phyloP scores from a whole-genome alignment of 345 rosid genomes.

The Punica granatum region DNA sequence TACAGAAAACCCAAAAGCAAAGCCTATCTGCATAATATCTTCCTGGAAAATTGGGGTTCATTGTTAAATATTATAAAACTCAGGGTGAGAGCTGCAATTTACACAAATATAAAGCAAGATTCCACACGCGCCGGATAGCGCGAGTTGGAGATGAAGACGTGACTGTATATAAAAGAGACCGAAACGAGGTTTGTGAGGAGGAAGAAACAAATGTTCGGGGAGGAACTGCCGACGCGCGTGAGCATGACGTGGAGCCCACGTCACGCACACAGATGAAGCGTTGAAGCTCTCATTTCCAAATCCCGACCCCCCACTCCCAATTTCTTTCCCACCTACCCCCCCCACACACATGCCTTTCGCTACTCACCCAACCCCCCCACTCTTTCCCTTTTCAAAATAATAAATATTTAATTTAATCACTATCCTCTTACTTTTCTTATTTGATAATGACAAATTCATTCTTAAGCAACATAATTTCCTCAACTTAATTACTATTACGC shows the following conservation, averaged over 20 bases:
- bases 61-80: too few species aligned
- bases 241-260: constrained; percentile 7
- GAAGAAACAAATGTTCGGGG: not conserved
- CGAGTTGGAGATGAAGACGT: too few species aligned
- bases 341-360: constrained; percentile 1
- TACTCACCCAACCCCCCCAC: constrained; percentile 11
- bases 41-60: too few species aligned
- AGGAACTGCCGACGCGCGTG: constrained; percentile 3
- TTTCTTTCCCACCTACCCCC: constrained; percentile 6
- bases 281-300: not conserved
- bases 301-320: too few species aligned
- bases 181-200: not conserved
- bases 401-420: too few species aligned
- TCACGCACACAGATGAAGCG: not conserved
- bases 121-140: too few species aligned
- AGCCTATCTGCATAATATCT: too few species aligned
- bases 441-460: not conserved
- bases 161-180: too few species aligned
- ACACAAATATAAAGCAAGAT: too few species aligned
- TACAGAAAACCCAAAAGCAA: too few species aligned
- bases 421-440: not conserved
- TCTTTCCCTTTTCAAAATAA: not conserved
- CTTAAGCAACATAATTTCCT: not conserved
- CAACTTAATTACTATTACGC: not conserved
- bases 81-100: too few species aligned